Evolutionary conservation across 805 yeast species (phyloP), one percentile per base, ranked within the genome.

Genomic region (Wickerhamomyces chambardii): DNA sequence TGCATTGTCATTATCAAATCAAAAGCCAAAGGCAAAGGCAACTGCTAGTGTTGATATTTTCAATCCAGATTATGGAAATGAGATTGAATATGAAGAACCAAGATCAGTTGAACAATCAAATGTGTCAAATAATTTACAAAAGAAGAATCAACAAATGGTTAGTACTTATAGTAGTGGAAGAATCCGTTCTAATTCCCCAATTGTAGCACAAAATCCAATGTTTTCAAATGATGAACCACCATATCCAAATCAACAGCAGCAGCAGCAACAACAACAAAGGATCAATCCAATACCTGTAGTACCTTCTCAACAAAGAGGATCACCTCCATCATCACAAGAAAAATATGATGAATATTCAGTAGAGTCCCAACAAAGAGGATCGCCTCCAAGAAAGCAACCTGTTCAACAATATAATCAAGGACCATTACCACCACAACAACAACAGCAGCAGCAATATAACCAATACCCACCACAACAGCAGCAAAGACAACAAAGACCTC

Each of bases 21-120:
- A 39, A 33, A 8, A 47, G 29, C 5, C 50, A 36, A 55, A 52
- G 34, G 54, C 58, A 12, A 55, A 50, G 36, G 55, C 37, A 46
- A 14, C 56, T 41, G 34, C 40, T n/a, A n/a, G n/a, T n/a, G n/a
- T n/a, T 32, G 44, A 60, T 34, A 30, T 45, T 8, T 48, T 56
- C 39, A 55, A 54, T 30, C 54, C 53, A 26, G 54, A 47, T 32
- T 52, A 56, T 30, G 29, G 11, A 11, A 21, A 27, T 6, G 30
- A 15, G 17, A 27, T 33, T 31, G 16, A 33, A 27, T 12, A 35
- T 36, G 15, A 41, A 29, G 36, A 48, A 37, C 42, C 50, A 22
- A 26, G 24, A 16, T 35, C 43, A 28, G 27, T 25, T 34, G n/a
- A 37, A 28, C 44, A 45, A 17, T 28, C 37, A 29, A 40, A 45